Evolutionary conservation across 805 yeast species (phyloP).

Genomic region (Saturnispora hagleri): DNA sequence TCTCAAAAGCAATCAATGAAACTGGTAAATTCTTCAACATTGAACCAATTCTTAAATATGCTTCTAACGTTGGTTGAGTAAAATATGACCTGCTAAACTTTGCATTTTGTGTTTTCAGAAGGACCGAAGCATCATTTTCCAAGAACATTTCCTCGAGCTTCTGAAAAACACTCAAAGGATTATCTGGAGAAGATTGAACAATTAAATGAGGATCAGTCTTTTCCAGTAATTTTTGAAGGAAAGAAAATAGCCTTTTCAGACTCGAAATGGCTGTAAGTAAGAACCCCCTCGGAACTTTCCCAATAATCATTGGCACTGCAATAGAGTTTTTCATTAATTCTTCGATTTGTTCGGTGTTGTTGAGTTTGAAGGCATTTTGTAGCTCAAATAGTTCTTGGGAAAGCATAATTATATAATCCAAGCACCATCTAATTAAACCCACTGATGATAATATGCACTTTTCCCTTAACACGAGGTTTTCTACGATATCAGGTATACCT

Average conservation of each 20-base stretch:
- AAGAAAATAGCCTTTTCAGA: constrained; percentile 51
- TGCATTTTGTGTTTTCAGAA: constrained; percentile 8
- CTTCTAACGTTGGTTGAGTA: constrained; percentile 41
- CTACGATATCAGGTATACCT: constrained; percentile 39
- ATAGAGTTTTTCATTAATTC: constrained; percentile 25
- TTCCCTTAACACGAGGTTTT: constrained; percentile 38
- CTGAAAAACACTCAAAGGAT: constrained; percentile 26
- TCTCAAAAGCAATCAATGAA: constrained; percentile 47
- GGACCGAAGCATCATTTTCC: constrained; percentile 21
- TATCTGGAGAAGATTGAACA: constrained; percentile 21
- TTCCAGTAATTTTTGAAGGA: constrained; percentile 47
- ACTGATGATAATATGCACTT: constrained; percentile 54
- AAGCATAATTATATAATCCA: constrained; percentile 63
- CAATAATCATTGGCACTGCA: constrained; percentile 49
- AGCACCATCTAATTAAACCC: constrained; percentile 83
- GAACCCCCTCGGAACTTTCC: constrained; percentile 63
- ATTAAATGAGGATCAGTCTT: constrained; percentile 33
- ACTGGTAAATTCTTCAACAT: constrained; percentile 44
- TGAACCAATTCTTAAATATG: constrained; percentile 40
- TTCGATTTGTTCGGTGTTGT: constrained; percentile 17
- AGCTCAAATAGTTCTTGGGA: constrained; percentile 63
- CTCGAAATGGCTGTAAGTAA: constrained; percentile 59
- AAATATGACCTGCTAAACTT: constrained; percentile 16
- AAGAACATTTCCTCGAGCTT: constrained; percentile 20
- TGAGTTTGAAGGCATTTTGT: constrained; percentile 20